Conservation (phyloP, 2,329 filamentous ascomycete species). For the Byssothecium circinans region DNA sequence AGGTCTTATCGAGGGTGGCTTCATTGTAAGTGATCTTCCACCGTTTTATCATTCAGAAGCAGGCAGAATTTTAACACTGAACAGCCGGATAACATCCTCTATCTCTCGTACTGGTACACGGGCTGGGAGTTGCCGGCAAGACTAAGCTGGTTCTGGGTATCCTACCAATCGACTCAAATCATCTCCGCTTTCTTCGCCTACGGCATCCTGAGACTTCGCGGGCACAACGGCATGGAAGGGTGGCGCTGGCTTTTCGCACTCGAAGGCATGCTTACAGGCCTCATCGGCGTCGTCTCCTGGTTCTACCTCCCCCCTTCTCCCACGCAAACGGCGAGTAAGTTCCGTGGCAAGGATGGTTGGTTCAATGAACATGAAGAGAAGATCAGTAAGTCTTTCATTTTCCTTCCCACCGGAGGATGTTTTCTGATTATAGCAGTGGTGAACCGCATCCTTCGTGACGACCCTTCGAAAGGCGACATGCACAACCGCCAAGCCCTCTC, state of each 20-base stretch:
- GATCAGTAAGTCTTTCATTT: constrained; percentile 52
- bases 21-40: constrained; percentile 48
- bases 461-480: constrained; percentile 62
- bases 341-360: constrained; percentile 66
- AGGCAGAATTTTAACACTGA: constrained; percentile 48
- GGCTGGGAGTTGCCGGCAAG: constrained; percentile 68
- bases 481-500: constrained; percentile 61
- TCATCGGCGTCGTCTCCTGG: constrained; percentile 41
- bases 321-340: constrained; percentile 62
- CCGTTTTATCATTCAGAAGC: background rate
- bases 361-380: constrained; percentile 68
- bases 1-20: constrained; percentile 52
- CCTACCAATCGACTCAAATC: constrained; percentile 61
- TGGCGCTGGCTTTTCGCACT: constrained; percentile 59
- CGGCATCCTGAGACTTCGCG: constrained; percentile 55
- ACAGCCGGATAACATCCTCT: constrained; percentile 66
- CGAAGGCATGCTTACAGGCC: constrained; percentile 41
- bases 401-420: no score
- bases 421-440: constrained; percentile 59
- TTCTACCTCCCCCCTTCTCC: constrained; percentile 55
- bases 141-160: constrained; percentile 71
- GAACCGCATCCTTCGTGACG: constrained; percentile 61
- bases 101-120: constrained; percentile 76
- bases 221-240: constrained; percentile 54
- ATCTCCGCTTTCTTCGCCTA: constrained; percentile 60